phyloP scores from a whole-genome alignment of 2,329 filamentous ascomycete genomes.

The Cladosporium sp. region DNA sequence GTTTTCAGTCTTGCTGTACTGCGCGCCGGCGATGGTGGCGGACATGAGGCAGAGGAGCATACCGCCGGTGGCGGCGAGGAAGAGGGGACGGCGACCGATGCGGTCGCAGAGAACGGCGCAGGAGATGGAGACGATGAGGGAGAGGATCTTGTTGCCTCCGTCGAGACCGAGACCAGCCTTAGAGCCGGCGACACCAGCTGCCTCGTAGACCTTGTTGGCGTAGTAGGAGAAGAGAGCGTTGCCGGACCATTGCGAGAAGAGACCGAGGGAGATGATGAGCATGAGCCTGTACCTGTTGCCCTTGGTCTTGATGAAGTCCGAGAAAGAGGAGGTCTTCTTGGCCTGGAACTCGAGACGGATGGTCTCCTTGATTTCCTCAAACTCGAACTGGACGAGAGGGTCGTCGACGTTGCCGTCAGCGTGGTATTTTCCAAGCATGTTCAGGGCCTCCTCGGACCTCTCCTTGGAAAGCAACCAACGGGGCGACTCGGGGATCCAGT shows the following conservation, averaged over 20 bases:
- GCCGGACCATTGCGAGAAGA: conserved; percentile 55
- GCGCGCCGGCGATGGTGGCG: conserved; percentile 8
- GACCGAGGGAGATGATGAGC: conserved; percentile 47
- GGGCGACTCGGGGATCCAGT: conserved; percentile 52
- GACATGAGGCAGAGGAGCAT: conserved; percentile 36
- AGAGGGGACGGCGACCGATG: conserved; percentile 28
- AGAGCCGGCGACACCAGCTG: conserved; percentile 26
- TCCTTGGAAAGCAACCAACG: conserved; percentile 55
- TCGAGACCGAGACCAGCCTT: conserved; percentile 37
- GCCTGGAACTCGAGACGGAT: conserved; percentile 49
- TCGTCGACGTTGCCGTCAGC: conserved; percentile 57
- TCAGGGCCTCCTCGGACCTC: conserved; percentile 35
- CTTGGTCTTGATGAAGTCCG: conserved; percentile 55
- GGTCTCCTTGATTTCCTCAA: conserved; percentile 62
- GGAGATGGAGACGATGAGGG: conserved; percentile 54
- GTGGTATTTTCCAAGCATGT: conserved; percentile 58
- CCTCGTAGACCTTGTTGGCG: conserved; percentile 26
- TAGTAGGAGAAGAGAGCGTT: conserved; percentile 45
- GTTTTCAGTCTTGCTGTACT: conserved; percentile 24
- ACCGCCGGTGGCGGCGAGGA: conserved; percentile 31
- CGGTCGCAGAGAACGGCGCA: conserved; percentile 29
- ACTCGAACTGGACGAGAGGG: conserved; percentile 62
- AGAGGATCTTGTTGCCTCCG: conserved; percentile 56
- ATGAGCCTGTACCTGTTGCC: conserved; percentile 51
- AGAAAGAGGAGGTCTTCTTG: conserved; percentile 41